Base-by-base conservation (phyloP, 2,329 filamentous ascomycete species). In the Calonectria fujianensis region DNA sequence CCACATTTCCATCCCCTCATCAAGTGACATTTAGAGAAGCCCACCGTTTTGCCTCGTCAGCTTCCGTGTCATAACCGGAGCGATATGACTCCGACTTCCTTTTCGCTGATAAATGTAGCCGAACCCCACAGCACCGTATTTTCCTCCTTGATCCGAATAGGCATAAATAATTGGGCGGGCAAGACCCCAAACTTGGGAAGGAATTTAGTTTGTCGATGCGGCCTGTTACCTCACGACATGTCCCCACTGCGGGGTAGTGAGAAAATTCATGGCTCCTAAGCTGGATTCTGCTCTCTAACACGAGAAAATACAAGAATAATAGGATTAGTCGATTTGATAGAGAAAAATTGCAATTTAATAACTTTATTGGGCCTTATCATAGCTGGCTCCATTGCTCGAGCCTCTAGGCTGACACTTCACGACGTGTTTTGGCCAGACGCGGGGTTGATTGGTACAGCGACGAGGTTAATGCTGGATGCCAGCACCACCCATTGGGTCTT, bases 171-270 rank as follows among this genome's bases (percentile, higher is more conserved):
- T 48, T 48, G 14, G 7, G 20, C 2, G 41, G 20, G 20, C 20
- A 6, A 48, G 41, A 48, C 41, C 41, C 39, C 9, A 48, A n/a
- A 48, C 20, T 10, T 11, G 8, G 10, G 18, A 35, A 57, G 18
- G n/a, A n/a, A 63, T 41, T 18, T 39, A 24, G 57, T 27, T 24
- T 9, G 32, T 7, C 4, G 35, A 63, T 31, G 35, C 13, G 20
- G 29, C 57, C 35, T 10, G 3, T 16, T 57, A 13, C 20, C 32
- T 54, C 20, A 11, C 4, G 41, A 18, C 11, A 54, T 41, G 39
- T 18, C 35, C 57, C 57, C 57, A 63, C 35, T 41, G 57, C 57
- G 57, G 57, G 57, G 57, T 63, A 45, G 20, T n/a, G 29, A 54
- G 29, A 57, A 35, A 35, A 31, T 9, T 20, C 31, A 31, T 32